Percentiles rank a stretch among this genome's conserved stretches.
phyloP scores from a whole-genome alignment of 2,329 filamentous ascomycete genomes.

The Lasiodiplodia sp. region DNA sequence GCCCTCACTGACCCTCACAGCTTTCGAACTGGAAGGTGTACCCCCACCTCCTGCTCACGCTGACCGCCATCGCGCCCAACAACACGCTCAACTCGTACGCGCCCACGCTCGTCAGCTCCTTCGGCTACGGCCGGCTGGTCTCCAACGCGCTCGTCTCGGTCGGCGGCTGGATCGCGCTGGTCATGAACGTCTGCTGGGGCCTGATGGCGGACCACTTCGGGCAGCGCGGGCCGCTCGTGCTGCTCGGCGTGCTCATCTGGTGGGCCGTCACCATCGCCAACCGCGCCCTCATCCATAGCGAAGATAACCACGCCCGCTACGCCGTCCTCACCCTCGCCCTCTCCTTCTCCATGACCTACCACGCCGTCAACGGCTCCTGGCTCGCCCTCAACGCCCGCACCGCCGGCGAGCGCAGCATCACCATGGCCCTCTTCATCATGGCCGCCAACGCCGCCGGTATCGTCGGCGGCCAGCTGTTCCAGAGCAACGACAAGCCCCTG shows the following conservation, averaged over 20 bases:
- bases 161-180: constrained; percentile 42
- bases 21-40: constrained; percentile 42
- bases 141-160: constrained; percentile 45
- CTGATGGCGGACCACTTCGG: constrained; percentile 28
- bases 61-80: constrained; percentile 42
- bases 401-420: constrained; percentile 34
- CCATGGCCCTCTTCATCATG: constrained; percentile 36
- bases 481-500: constrained; percentile 31
- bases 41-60: constrained; percentile 43
- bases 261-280: constrained; percentile 30
- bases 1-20: constrained; percentile 30
- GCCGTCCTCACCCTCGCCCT: constrained; percentile 30
- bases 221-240: constrained; percentile 27
- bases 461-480: constrained; percentile 36
- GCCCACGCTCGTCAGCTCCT: constrained; percentile 40
- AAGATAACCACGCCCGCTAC: constrained; percentile 25
- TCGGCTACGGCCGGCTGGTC: constrained; percentile 39
- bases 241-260: constrained; percentile 29
- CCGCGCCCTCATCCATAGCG: constrained; percentile 14
- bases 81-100: constrained; percentile 43
- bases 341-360: constrained; percentile 24
- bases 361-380: constrained; percentile 36
- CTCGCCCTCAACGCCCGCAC: constrained; percentile 35
- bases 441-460: constrained; percentile 34
- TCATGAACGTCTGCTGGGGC: constrained; percentile 31